These are phyloP conservation scores for Naegleria fowleri DNA, from an alignment of 208 protist species.

Conservation along the genomic window DNA sequence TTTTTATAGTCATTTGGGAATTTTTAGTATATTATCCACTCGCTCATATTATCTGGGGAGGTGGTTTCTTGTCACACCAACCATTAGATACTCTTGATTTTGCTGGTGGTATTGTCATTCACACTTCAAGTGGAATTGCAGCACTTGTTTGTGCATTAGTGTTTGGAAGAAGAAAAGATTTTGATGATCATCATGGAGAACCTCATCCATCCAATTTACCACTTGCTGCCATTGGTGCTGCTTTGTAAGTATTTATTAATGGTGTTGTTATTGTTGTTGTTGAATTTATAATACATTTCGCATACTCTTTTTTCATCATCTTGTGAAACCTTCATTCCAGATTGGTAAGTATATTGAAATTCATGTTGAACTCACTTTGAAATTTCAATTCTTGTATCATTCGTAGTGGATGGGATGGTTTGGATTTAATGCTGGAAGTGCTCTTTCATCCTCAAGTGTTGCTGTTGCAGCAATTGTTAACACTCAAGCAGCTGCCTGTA, in stretches of 20 bases:
- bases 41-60: conserved; percentile 58
- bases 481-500: conserved; percentile 52
- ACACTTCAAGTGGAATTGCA: conserved; percentile 52
- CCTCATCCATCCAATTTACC: background rate
- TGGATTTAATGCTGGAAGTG: conserved; percentile 62
- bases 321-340: background rate
- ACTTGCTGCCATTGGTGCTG: conserved; percentile 19
- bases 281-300: background rate
- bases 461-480: conserved; percentile 52
- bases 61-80: background rate
- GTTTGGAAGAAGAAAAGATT: conserved; percentile 40
- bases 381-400: conserved; percentile 22
- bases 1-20: conserved; percentile 58
- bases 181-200: background rate
- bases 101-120: conserved; percentile 67
- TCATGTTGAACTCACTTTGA: too few relatives aligned
- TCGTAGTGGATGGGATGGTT: conserved; percentile 68
- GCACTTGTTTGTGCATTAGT: conserved; percentile 45
- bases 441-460: conserved; percentile 38
- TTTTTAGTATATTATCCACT: conserved; percentile 68
- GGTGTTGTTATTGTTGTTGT: background rate
- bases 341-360: background rate
- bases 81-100: conserved; percentile 57
- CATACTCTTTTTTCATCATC: background rate
- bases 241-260: background rate